Percentiles rank a stretch among this genome's conserved stretches.
Conservation (phyloP, 306 rosid genomes). For the Gastrolobium bilobum region DNA sequence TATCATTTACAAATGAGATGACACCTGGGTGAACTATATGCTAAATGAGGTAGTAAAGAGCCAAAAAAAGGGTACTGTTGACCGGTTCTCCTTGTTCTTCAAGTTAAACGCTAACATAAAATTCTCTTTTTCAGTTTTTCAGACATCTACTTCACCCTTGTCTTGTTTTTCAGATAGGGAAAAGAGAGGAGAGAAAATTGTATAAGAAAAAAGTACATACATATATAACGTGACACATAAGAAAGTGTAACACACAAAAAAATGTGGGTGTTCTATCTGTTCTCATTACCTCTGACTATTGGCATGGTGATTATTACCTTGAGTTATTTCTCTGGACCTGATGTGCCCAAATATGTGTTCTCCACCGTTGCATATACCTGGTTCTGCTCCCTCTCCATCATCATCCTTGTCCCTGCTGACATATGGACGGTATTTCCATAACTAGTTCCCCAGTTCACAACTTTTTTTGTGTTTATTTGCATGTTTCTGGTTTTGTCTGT, state of each 20-base stretch:
- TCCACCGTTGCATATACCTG: slow-evolving; percentile 93
- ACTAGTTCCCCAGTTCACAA: background rate
- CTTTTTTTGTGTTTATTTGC: too few species aligned
- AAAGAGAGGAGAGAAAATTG: slow-evolving; percentile 37
- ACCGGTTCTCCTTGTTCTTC: slow-evolving; percentile 55
- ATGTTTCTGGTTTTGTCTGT: background rate
- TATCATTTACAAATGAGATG: slow-evolving; percentile 5
- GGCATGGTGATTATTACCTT: slow-evolving; percentile 91
- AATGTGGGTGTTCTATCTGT: slow-evolving; percentile 97
- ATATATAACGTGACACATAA: background rate
- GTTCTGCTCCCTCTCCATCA: slow-evolving; percentile 95
- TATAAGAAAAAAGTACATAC: background rate
- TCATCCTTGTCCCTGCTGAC: slow-evolving; percentile 95
- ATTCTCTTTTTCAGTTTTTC: slow-evolving; percentile 33
- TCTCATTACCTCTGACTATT: slow-evolving; percentile 84
- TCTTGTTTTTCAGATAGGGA: slow-evolving; percentile 43
- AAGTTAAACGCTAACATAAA: slow-evolving; percentile 20
- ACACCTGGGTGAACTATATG: slow-evolving; percentile 24
- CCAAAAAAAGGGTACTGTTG: slow-evolving; percentile 52
- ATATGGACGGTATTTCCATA: slow-evolving; percentile 84
- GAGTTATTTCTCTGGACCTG: slow-evolving; percentile 89
- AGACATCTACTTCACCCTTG: slow-evolving; percentile 28
- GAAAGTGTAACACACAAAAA: slow-evolving; percentile 39
- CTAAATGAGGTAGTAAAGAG: slow-evolving; percentile 47
- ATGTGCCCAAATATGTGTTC: slow-evolving; percentile 84